Conservation (phyloP, 768 basidiomycete species). For the Naematelia encephala region DNA sequence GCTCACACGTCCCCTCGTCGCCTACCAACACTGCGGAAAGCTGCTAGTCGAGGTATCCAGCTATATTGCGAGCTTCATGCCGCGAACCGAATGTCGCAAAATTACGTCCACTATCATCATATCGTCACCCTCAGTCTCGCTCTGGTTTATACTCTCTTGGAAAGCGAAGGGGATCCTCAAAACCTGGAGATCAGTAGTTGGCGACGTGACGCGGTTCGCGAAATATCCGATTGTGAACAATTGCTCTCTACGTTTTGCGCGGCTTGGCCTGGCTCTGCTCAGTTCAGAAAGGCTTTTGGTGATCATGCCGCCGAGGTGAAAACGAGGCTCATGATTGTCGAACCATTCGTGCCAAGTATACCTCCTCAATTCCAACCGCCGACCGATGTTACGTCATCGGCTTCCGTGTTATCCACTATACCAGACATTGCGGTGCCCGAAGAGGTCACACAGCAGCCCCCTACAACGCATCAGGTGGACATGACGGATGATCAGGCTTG, state of each 20-base stretch:
- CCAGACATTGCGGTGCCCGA: too few relatives aligned
- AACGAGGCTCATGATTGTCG: neutral
- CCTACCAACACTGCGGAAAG: neutral
- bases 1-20: neutral
- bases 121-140: constrained; percentile 1
- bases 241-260: constrained; percentile 3
- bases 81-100: neutral
- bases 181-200: neutral
- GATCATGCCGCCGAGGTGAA: neutral
- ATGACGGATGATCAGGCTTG: too few relatives aligned
- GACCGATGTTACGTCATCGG: too few relatives aligned
- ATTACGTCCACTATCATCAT: neutral
- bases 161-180: neutral
- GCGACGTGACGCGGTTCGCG: neutral
- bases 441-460: too few relatives aligned
- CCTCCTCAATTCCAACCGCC: too few relatives aligned
- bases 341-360: too few relatives aligned
- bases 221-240: neutral
- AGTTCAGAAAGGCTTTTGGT: neutral
- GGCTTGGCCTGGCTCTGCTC: neutral
- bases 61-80: neutral
- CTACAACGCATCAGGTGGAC: too few relatives aligned
- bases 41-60: constrained; percentile 1
- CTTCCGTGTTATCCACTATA: too few relatives aligned
- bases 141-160: constrained; percentile 1